phyloP scores from a whole-genome alignment of 2,329 filamentous ascomycete species.

The Chaetomiaceae sp. region DNA sequence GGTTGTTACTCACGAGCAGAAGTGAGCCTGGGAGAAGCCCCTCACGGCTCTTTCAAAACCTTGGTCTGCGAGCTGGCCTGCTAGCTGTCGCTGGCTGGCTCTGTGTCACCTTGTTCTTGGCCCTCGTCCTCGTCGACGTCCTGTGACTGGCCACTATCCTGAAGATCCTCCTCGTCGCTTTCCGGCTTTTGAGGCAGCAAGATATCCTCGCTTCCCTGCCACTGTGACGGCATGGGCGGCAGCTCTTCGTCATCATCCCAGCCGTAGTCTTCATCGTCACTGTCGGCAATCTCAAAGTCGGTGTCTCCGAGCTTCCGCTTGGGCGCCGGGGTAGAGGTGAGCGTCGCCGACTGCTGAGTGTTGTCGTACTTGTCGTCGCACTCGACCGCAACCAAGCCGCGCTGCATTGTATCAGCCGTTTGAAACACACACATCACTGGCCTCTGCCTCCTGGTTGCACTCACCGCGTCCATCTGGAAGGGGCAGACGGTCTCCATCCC shows the following conservation, averaged over 20 bases:
- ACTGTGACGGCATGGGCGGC: constrained; percentile 58
- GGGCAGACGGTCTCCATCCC: constrained; percentile 42
- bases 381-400: constrained; percentile 39
- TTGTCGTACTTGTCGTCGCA: constrained; percentile 38
- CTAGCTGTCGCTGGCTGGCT: not conserved
- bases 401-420: constrained; percentile 31
- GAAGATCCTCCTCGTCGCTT: constrained; percentile 35
- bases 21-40: no score
- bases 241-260: constrained; percentile 65
- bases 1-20: no score
- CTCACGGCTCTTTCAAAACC: not conserved
- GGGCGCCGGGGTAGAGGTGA: constrained; percentile 37
- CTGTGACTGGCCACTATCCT: not conserved
- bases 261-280: constrained; percentile 64
- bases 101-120: constrained; percentile 1
- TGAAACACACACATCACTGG: not conserved
- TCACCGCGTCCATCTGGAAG: constrained; percentile 46
- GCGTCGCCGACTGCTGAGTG: constrained; percentile 31
- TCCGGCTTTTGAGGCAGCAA: constrained; percentile 39
- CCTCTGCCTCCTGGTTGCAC: constrained; percentile 22
- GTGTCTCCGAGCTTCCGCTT: constrained; percentile 64
- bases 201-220: constrained; percentile 63
- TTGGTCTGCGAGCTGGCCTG: not conserved
- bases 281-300: constrained; percentile 56
- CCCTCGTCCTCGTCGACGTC: constrained; percentile 31